Base-by-base conservation (phyloP, 2,329 filamentous ascomycete genomes). In the Colletotrichum shisoi region DNA sequence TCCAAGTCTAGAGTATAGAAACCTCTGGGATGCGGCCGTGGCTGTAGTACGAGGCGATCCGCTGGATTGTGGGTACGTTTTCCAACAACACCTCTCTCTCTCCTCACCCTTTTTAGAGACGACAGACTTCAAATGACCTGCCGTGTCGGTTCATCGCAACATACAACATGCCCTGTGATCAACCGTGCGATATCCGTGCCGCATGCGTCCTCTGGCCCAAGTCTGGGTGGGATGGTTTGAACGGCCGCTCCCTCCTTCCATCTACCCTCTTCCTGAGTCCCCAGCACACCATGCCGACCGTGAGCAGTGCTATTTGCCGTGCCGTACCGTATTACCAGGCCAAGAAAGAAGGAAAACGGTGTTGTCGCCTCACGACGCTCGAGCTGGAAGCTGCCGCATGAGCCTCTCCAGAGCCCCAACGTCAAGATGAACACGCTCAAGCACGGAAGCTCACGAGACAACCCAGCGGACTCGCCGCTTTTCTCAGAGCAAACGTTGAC, bases 251-350 rank as follows among this genome's bases (percentile, higher is more conserved):
- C 31, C 37, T 40, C 19, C 37, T 21, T 45, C 24, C 53, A 42
- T 11, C 5, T 8, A 13, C 42, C 12, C 11, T 13, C 11, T 27
- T 3, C 8, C 31, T 21, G n/a, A 13, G 27, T 17, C 53, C 19
- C 12, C 4, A 34, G 27, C n/a, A n/a, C 27, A 13, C 1, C 24
- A 31, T 19, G 15, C n/a, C 27, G 2, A 4, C 19, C 13, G 19
- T 27, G 34, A 15, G 19, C 40, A 12, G 21, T 11, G 17, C 9
- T n/a, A 3, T 5, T 57, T 45, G 27, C 24, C 21, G 39, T 27
- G 21, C 53, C 40, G 54, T 46, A 57, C 53, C 53, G 54, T 46
- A 44, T 37, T 17, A 5, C 24, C 40, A 34, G 13, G n/a, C 6
- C 3, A 34, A 8, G 37, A 7, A 24, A 5, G 13, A 7, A 5